Evolutionary conservation across 2,329 filamentous ascomycete genomes (phyloP), one percentile per base, ranked within the genome.

Genomic region (Mariannaea sp.): DNA sequence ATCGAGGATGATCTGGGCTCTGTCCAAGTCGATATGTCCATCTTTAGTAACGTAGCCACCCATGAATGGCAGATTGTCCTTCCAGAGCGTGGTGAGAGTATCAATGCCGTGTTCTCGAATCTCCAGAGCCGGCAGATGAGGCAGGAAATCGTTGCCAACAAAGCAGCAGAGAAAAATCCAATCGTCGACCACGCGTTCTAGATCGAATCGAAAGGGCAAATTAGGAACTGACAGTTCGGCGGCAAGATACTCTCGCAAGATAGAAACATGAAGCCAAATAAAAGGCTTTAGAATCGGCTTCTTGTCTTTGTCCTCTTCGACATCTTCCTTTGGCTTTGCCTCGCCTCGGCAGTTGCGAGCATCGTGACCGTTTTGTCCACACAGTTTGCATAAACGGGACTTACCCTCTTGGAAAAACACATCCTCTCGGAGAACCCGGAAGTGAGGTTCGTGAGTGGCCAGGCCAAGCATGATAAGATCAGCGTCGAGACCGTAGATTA

Each of bases 161-260:
- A 97, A 97, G 76, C 95, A 97, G 75, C 93, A 97, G 86, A 97
- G 94, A 72, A 97, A 97, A 12, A 97, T 91, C 94, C 93, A 97
- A 70, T 97, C 93, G 72, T 97, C 94, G 54, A 97, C 83, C 20
- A 92, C 92, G 60, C 94, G 86, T 73, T 99, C 94, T 38, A 99
- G 80, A 70, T 99, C 92, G 73, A 96, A 97, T 49, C 84, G 83
- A 74, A 97, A 97, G 2, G 87, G 87, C 61, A 96, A 83, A 50
- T 86, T 83, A 14, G 90, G 87, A 27, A 97, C 87, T 66, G 89
- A 83, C 65, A 99, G 85, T 73, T 99, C 94, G 45, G 90, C 87
- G 53, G 88, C 92, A 49, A 99, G 81, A 70, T 99, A 99, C 74
- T 99, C 94, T 66, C 94, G 85, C 49, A 99, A 77, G 45, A 97